Evolutionary conservation across 2,329 filamentous ascomycete species (phyloP), one percentile per base, ranked within the genome.

Genomic region (Sporothrix phasma): DNA sequence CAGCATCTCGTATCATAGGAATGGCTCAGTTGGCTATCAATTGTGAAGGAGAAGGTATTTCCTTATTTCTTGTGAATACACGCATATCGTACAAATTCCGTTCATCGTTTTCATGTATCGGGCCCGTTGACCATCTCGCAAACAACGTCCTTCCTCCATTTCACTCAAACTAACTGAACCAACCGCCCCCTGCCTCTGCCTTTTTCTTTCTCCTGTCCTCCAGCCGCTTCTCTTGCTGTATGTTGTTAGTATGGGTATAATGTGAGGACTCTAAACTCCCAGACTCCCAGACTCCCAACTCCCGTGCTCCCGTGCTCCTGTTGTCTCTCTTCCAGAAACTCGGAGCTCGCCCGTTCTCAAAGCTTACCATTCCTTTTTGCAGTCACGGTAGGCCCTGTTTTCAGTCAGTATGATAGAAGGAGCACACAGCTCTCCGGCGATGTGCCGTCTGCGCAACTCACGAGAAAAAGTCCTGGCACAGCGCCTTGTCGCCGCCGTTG

Each of bases 401-500:
- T 3, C 26, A 31, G 37, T 34, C 1, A 53, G 34, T 29, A 39
- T 11, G 31, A 19, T 3, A 43, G 2, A n/a, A 29, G 11, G 11
- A 11, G 7, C 7, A 19, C 2, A 29, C 2, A 24, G 5, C 3
- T 37, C 1, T 8, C 19, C 5, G n/a, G 5, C 2, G 31, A 19
- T 8, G 10, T 13, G 5, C 17, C 5, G 41, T n/a, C 41, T n/a
- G 15, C 17, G n/a, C 17, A 43, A 43, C 54, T 24, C 74, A 97
- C 92, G 97, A 90, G 73, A 99, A 97, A 74, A 95, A 97, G 75
- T 97, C 93, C 68, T 83, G 81, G 73, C 94, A 99, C 88, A 97
- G 89, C n/a, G 87, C 80, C 69, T 87, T 84, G 73, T 97, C 91
- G 15, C 90, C 92, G 24, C 83, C 87, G 74, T 99, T 99, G 24